Base-by-base conservation (phyloP, 2,329 filamentous ascomycete genomes). In the Bipolaris gigantea region DNA sequence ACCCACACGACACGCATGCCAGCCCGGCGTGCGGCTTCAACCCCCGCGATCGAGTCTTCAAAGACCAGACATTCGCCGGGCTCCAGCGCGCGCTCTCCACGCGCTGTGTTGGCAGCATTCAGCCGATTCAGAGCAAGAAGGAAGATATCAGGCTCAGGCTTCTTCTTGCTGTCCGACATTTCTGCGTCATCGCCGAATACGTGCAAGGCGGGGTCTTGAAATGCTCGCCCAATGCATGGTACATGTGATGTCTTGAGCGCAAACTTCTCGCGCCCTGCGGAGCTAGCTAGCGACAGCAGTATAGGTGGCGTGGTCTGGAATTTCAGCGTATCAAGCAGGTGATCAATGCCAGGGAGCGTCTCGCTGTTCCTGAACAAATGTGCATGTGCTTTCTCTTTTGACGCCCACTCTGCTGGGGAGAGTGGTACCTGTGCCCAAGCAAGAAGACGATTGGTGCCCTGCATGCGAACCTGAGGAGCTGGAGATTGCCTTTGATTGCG, bases 361-460 rank as follows among this genome's bases (percentile, higher is more conserved):
- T 45, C 45, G 48, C 50, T 63, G 1, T 52, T 51, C 6, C 21
- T 50, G 51, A 66, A 66, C 5, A 59, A 48, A 32, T 59, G 42
- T 2, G 48, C 53, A 19, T 57, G 19, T 2, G 39, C 32, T 7
- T 53, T 53, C 13, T 61, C 61, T 39, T 55, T 54, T 10, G 53
- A 44, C 30, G 59, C 58, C 59, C 59, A 66, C 51, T 66, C 53
- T 1, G 42, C 33, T 5, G 55, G 36, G 9, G 62, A 51, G 35
- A 65, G 61, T 13, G 55, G 54, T 27, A 66, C 41, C 34, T 64
- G 50, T 2, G 62, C 62, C 60, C 61, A 66, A 11, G 64, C 49
- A 23, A 66, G 50, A 13, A 65, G 52, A 10, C 60, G 57, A 18
- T 48, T 51, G 15, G 62, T 64, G 27, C 62, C 62, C 62, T 65